Evolutionary conservation across 495 filamentous ascomycete genomes (phyloP).

Genomic region (Pyronema domesticum): DNA sequence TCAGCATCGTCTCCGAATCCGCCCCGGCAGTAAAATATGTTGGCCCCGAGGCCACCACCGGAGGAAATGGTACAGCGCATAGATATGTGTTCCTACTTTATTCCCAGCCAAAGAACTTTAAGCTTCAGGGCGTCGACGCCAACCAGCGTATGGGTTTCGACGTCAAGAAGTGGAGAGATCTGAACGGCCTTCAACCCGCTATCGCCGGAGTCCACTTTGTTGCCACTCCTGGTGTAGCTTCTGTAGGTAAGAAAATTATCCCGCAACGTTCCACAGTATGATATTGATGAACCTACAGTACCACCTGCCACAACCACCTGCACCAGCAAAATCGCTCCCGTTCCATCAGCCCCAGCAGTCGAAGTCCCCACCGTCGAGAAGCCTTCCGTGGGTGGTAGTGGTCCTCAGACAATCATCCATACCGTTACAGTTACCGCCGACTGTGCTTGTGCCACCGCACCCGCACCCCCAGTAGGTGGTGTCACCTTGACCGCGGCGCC

Average conservation of each 20-base stretch:
- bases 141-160: slow-evolving; percentile 9
- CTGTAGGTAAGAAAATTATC: not conserved
- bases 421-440: slow-evolving; percentile 3
- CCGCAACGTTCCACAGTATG: not conserved
- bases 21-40: slow-evolving; percentile 7
- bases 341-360: too few relatives aligned
- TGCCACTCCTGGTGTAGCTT: not conserved
- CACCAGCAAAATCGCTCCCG: not conserved
- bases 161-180: slow-evolving; percentile 9
- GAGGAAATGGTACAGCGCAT: slow-evolving; percentile 6
- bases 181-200: slow-evolving; percentile 10
- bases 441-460: not conserved
- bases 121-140: slow-evolving; percentile 2
- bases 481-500: not conserved
- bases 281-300: not conserved
- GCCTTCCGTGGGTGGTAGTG: too few relatives aligned
- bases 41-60: slow-evolving; percentile 7
- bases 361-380: too few relatives aligned
- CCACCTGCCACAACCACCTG: not conserved
- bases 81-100: slow-evolving; percentile 22
- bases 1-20: not conserved
- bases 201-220: slow-evolving; percentile 16
- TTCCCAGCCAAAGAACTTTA: slow-evolving; percentile 9
- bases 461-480: not conserved
- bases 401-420: not conserved